Evolutionary conservation across 108 stramenopile species (phyloP), one percentile per base, ranked within the genome.

Genomic region (Nannochloropsis gaditana): DNA sequence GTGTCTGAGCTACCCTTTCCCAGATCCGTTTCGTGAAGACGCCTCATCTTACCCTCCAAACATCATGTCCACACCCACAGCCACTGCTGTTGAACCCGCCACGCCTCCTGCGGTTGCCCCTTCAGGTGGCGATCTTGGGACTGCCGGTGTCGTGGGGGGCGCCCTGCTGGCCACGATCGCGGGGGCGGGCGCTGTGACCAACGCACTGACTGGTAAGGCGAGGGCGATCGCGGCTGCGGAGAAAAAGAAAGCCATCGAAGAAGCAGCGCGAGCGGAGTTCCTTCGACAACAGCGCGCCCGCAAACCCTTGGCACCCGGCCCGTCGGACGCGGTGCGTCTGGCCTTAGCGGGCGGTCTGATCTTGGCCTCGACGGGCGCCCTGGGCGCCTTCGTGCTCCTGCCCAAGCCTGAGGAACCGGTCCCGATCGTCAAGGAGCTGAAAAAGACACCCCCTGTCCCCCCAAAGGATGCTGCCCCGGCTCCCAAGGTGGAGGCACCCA

Each of bases 331-430:
- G 4, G 15, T 73, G 4, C 59, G 59, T n/a, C 59, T 73, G 19
- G 59, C 59, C n/a, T 15, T n/a, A 15, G 15, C 59, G 5, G 59
- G 15, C 19, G 59, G 59, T n/a, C n/a, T 73, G 59, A 73, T 73
- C n/a, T n/a, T 73, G 19, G 59, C 59, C 59, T 73, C 59, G 19
- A 73, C 59, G 4, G 59, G 59, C 8, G 59, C 59, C 19, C 15
- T 73, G 15, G 59, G 59, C 59, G 59, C 59, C 59, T 73, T 73
- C 59, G 59, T 73, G 19, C 59, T 73, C 2, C 59, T 73, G 19
- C 59, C 59, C 59, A 73, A 73, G 59, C 59, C 59, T n/a, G 59
- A 73, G n/a, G 59, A 73, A 73, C 59, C 59, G 4, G 59, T n/a
- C 15, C 59, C 59, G 19, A 73, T 73, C 59, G 59, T 73, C 59